Base-by-base conservation (phyloP, 257 asterid genomes). In the Verbena officinalis region DNA sequence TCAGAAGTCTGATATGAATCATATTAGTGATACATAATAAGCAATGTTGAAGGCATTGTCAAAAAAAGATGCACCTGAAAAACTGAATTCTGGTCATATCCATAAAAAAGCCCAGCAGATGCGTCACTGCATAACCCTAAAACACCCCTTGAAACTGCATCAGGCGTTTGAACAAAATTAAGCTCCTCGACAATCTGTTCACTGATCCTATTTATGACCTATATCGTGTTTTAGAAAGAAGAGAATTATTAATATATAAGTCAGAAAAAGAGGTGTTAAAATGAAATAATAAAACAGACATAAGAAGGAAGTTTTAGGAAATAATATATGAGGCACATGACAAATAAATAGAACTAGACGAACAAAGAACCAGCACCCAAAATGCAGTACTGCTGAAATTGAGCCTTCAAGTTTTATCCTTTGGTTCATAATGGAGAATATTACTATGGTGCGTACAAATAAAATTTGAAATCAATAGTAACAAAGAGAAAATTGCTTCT, bases 101-200 rank as follows among this genome's bases (percentile, higher is more conserved):
- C 99, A 72, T 93, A 93, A 77, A 93, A 93, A 72, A 93, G 83
- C 72, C 99, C 99, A 61, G 99, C 97, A 74, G 99, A 84, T 45
- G 99, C 97, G 57, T 93, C 99, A 68, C 96, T 90, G 80, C 99
- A 93, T 81, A 93, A 83, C 62, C 96, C 97, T 68, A 86, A 79
- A 71, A 93, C 76, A 54, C 97, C 95, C 70, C 65, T 86, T 66
- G 96, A 78, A 81, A 65, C 87, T 55, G 95, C 79, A 77, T 93
- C 97, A 63, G 89, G 64, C 64, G 90, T 72, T 88, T 90, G 95
- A 77, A 88, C 95, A 75, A 90, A 82, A 77, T 72, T 62, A 74
- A 94, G 90, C 79, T 94, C 99, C 83, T 90, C 97, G 38, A 94
- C 94, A 57, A 90, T 81, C 81, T 86, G 97, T 79, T 90, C 89